phyloP scores from a whole-genome alignment of 345 rosid genomes.

The rapeseed (Brassica napus) region DNA sequence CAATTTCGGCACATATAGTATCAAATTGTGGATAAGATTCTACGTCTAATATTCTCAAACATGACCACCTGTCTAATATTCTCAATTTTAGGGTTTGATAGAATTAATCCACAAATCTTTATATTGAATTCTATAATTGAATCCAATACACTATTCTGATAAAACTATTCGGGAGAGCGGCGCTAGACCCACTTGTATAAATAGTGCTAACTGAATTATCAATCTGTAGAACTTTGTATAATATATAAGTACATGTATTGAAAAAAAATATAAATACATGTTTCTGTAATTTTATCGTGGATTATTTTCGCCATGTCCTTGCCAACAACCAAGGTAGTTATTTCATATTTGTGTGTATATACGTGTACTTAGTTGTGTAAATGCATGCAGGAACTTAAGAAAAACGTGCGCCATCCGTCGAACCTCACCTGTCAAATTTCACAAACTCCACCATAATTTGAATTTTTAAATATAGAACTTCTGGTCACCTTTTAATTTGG shows the following conservation, averaged over 20 bases:
- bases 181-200: neutral
- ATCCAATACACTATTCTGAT: neutral
- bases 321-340: slow-evolving; percentile 34
- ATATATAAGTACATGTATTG: neutral
- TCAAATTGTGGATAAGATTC: neutral
- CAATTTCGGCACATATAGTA: neutral
- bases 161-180: neutral
- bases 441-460: neutral
- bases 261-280: neutral
- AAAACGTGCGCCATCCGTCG: slow-evolving; percentile 33
- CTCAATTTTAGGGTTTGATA: neutral
- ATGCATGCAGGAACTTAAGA: neutral
- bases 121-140: neutral
- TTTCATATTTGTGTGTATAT: neutral
- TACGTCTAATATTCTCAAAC: slow-evolving; percentile 2
- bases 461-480: neutral
- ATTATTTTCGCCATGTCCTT: neutral
- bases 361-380: neutral
- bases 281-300: neutral
- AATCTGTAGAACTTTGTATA: neutral
- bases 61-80: slow-evolving; percentile 1
- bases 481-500: neutral
- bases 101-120: neutral
- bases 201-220: neutral
- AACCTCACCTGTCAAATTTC: slow-evolving; percentile 35